Evolutionary conservation across 495 filamentous ascomycete species (phyloP).

Genomic region (Chaetomium fimeti): DNA sequence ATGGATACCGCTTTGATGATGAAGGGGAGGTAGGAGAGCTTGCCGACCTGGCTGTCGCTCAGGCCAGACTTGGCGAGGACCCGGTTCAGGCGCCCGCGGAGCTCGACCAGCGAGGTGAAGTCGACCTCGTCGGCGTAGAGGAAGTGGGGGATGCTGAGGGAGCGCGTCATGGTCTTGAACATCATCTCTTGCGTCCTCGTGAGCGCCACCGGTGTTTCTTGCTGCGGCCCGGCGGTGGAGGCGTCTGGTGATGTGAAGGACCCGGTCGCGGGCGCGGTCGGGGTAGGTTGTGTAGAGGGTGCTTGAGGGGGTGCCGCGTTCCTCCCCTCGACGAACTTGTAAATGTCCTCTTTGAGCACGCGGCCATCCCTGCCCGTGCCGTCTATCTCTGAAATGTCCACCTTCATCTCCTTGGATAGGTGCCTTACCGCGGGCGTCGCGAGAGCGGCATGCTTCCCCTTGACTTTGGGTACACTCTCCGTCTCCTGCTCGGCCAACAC

Average conservation of each 20-base stretch:
- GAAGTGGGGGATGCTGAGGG: constrained; percentile 88
- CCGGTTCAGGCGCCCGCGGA: constrained; percentile 69
- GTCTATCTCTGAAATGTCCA: constrained; percentile 71
- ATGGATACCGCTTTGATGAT: constrained; percentile 92
- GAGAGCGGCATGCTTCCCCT: constrained; percentile 62
- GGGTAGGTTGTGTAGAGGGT: constrained; percentile 7
- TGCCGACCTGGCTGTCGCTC: constrained; percentile 45
- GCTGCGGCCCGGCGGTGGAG: constrained; percentile 46
- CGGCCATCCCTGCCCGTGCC: constrained; percentile 92
- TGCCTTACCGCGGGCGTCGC: constrained; percentile 94
- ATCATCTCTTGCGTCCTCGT: constrained; percentile 83
- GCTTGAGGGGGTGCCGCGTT: constrained; percentile 31
- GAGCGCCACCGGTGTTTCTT: constrained; percentile 64
- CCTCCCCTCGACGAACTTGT: constrained; percentile 58
- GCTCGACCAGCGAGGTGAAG: constrained; percentile 64
- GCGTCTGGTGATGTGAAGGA: constrained; percentile 20
- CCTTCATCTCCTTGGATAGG: constrained; percentile 69
- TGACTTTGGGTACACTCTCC: constrained; percentile 18
- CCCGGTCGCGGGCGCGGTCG: constrained; percentile 18
- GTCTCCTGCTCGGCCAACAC: constrained; percentile 1
- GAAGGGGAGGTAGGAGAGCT: constrained; percentile 89
- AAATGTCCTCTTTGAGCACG: constrained; percentile 92
- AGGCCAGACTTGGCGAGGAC: constrained; percentile 45
- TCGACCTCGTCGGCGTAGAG: constrained; percentile 86
- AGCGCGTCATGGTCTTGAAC: constrained; percentile 98